Evolutionary conservation across 352 stramenopile species (phyloP).

Genomic region (Detonula confervacea): DNA sequence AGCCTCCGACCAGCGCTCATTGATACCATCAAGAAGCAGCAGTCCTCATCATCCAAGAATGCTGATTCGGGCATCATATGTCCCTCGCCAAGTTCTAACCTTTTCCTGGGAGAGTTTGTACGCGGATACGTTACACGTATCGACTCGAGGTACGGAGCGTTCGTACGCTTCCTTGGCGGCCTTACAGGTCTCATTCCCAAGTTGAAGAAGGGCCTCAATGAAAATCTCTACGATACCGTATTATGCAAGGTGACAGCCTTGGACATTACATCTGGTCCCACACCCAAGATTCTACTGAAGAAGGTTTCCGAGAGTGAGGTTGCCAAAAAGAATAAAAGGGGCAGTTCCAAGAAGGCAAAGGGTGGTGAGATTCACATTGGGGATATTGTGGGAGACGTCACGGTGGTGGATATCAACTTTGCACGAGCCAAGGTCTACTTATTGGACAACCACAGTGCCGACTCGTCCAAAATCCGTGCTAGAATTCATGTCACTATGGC

Average conservation of each 20-base stretch:
- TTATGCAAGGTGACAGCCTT: slow-evolving; percentile 73
- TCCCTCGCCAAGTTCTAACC: slow-evolving; percentile 58
- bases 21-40: slow-evolving; percentile 44
- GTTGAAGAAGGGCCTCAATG: slow-evolving; percentile 74
- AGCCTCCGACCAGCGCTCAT: slow-evolving; percentile 67
- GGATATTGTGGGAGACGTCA: slow-evolving; percentile 66
- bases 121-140: slow-evolving; percentile 75
- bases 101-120: slow-evolving; percentile 75
- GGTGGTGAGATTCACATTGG: slow-evolving; percentile 48
- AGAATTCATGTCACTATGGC: slow-evolving; percentile 79
- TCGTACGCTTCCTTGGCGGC: slow-evolving; percentile 81
- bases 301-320: slow-evolving; percentile 50
- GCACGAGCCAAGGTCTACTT: slow-evolving; percentile 63
- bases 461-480: slow-evolving; percentile 40
- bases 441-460: slow-evolving; percentile 28
- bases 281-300: slow-evolving; percentile 73
- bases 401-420: slow-evolving; percentile 72
- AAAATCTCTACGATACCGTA: slow-evolving; percentile 73
- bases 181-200: slow-evolving; percentile 85
- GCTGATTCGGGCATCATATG: slow-evolving; percentile 55
- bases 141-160: slow-evolving; percentile 76
- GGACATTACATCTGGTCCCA: slow-evolving; percentile 66
- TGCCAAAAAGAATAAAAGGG: slow-evolving; percentile 47
- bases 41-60: slow-evolving; percentile 30
- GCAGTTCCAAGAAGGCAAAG: slow-evolving; percentile 19